Base-by-base conservation (phyloP, 2,329 filamentous ascomycete genomes). In the Nigrospora osmanthi region DNA sequence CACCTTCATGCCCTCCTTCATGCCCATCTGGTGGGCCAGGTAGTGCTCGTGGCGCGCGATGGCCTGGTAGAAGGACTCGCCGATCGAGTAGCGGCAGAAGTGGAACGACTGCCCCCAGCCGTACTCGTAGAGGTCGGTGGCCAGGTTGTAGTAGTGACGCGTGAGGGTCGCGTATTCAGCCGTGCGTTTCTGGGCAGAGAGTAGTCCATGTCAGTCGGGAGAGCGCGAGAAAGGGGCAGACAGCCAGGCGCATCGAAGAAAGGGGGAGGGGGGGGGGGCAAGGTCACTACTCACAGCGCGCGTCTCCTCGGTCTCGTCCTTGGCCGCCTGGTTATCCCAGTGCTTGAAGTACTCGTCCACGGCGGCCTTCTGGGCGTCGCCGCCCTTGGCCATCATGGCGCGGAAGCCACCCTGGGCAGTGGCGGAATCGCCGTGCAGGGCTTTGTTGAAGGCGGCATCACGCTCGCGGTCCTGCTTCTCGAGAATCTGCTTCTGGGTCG, bases 1-100 rank as follows among this genome's bases (percentile, higher is more conserved):
- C 15, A 97, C 91, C 61, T 81, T 87, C 83, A 93, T 91, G 58
- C 81, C 81, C 61, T 90, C 83, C 66, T 85, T 81, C 61, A 98
- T 83, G 52, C 84, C 83, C 65, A 96, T 95, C 66, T 81, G 81
- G 68, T 90, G 82, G 39, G 93, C 93, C 30, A 98, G 85, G 72
- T 95, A 97, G 75, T 98, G 93, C 73, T 98, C 93, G 63, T 98
- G 93, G 47, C 93, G 86, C 54, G 90, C 88, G 68, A 97, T 91
- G 50, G 90, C 90, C 69, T 94, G 87, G 67, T 81, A 74, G 73
- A 97, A 97, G 43, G 81, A 73, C 72, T 98, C 93, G 62, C 86
- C 85, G 55, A 83, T 73, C 45, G 88, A 86, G 69, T 91, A 96
- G 52, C 91, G 89, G 72, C 88, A 95, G 78, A 98, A 97, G 71